These are phyloP conservation scores for Jamesozyma piceae DNA, from an alignment of 805 yeast species.

Conservation along the genomic window DNA sequence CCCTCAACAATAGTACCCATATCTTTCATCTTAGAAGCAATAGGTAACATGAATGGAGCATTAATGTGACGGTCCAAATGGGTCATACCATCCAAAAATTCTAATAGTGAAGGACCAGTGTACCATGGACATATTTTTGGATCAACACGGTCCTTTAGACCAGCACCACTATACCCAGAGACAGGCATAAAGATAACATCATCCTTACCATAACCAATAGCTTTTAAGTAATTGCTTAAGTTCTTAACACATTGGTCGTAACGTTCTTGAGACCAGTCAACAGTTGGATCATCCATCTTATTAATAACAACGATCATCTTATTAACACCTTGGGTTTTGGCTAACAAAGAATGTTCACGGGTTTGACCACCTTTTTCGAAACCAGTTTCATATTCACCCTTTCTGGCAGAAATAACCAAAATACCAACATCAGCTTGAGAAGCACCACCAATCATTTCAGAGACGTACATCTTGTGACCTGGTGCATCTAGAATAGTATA, in stretches of 20 bases:
- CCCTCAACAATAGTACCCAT: conserved; percentile 97
- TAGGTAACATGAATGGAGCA: conserved; percentile 96
- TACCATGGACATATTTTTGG: conserved; percentile 82
- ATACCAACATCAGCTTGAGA: conserved; percentile 99
- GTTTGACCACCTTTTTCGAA: conserved; percentile 99
- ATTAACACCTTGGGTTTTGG: conserved; percentile 97
- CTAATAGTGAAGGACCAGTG: conserved; percentile 82
- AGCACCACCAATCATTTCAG: conserved; percentile 99
- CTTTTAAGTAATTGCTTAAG: conserved; percentile 66
- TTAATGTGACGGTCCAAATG: conserved; percentile 77
- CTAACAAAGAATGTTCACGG: conserved; percentile 93
- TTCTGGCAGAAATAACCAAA: conserved; percentile 93
- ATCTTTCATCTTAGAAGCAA: conserved; percentile 90
- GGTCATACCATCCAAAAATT: conserved; percentile 76
- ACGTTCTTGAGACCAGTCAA: conserved; percentile 89
- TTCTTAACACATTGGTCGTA: conserved; percentile 90
- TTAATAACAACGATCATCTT: conserved; percentile 87
- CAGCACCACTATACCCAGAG: conserved; percentile 96
- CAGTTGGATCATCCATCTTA: conserved; percentile 99
- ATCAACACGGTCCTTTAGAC: conserved; percentile 77
- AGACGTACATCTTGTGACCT: conserved; percentile 97
- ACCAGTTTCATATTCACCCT: conserved; percentile 99
- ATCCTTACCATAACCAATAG: conserved; percentile 81
- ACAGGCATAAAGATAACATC: conserved; percentile 94
- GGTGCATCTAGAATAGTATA: conserved; percentile 98